Conservation (phyloP, 2,329 filamentous ascomycete genomes). For the Pseudocercospora macadamiae region DNA sequence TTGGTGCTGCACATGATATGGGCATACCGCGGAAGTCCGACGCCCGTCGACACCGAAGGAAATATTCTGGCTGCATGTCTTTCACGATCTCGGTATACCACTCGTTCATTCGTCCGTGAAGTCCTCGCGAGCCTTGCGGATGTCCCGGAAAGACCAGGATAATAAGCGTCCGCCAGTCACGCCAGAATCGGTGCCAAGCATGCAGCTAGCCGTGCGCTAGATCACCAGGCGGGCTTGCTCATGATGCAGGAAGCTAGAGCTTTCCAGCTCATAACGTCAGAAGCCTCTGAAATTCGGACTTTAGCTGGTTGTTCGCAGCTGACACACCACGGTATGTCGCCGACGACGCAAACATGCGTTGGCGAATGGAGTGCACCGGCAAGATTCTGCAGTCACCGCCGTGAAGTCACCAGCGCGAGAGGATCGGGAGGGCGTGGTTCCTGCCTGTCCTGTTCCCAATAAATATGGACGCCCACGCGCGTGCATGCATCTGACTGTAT, state of each 20-base stretch:
- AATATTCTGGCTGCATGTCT: not conserved
- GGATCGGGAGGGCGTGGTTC: not conserved
- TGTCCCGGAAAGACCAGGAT: slow-evolving; percentile 1
- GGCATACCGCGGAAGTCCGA: not conserved
- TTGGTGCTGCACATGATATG: not conserved
- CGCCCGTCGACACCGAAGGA: not conserved
- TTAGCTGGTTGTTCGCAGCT: slow-evolving; percentile 1
- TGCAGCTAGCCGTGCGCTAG: slow-evolving; percentile 8
- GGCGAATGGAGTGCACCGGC: slow-evolving; percentile 4
- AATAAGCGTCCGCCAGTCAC: slow-evolving; percentile 2
- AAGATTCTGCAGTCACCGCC: not conserved
- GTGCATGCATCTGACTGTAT: not conserved
- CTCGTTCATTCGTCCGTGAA: not conserved
- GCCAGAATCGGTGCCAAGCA: not conserved
- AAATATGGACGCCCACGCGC: not conserved
- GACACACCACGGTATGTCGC: slow-evolving; percentile 1
- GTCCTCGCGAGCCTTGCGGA: not conserved
- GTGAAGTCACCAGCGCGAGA: slow-evolving; percentile 1
- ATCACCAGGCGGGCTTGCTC: slow-evolving; percentile 4
- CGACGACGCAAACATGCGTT: slow-evolving; percentile 6
- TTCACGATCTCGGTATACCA: not conserved
- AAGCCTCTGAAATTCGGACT: slow-evolving; percentile 4
- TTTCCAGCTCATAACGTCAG: slow-evolving; percentile 5
- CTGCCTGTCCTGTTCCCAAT: not conserved
- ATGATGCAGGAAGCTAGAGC: slow-evolving; percentile 5